Percentiles rank a stretch among this genome's conserved stretches.
phyloP scores from a whole-genome alignment of 768 basidiomycete species.

The Macrocybe gigantea region DNA sequence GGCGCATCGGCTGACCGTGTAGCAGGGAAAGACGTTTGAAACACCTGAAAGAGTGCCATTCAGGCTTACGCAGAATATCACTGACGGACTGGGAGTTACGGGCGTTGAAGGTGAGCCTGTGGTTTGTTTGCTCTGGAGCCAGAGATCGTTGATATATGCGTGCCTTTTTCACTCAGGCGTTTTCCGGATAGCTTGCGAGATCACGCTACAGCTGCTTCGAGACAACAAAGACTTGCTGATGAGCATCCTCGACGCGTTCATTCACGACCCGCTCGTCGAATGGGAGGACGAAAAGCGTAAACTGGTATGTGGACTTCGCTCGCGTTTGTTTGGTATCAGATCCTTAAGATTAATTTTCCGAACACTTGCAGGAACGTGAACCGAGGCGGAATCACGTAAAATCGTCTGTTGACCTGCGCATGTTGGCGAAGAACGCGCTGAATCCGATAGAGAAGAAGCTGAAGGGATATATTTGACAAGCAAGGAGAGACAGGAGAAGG shows the following conservation, averaged over 20 bases:
- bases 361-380: slow-evolving; percentile 38
- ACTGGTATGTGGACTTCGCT: slow-evolving; percentile 31
- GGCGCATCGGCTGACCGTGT: neutral
- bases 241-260: slow-evolving; percentile 94
- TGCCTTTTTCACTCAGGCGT: slow-evolving; percentile 44
- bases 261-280: slow-evolving; percentile 95
- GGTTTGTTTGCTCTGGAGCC: neutral
- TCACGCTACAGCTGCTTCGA: slow-evolving; percentile 81
- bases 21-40: slow-evolving; percentile 72
- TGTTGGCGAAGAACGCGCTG: slow-evolving; percentile 71
- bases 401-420: slow-evolving; percentile 49
- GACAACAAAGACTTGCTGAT: slow-evolving; percentile 90
- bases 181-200: slow-evolving; percentile 87
- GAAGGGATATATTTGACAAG: slow-evolving; percentile 54
- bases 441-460: slow-evolving; percentile 82
- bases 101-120: slow-evolving; percentile 74
- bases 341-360: neutral
- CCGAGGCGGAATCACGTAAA: slow-evolving; percentile 38
- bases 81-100: slow-evolving; percentile 89
- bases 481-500: slow-evolving; percentile 47
- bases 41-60: slow-evolving; percentile 93
- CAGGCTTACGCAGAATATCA: slow-evolving; percentile 87
- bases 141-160: neutral
- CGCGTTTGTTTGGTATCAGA: neutral
- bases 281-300: slow-evolving; percentile 84